A percentile compares a stretch with the other conserved stretches of the same genome.
Evolutionary conservation across 2,329 filamentous ascomycete genomes (phyloP).

Genomic region (Claviceps pazoutovae): DNA sequence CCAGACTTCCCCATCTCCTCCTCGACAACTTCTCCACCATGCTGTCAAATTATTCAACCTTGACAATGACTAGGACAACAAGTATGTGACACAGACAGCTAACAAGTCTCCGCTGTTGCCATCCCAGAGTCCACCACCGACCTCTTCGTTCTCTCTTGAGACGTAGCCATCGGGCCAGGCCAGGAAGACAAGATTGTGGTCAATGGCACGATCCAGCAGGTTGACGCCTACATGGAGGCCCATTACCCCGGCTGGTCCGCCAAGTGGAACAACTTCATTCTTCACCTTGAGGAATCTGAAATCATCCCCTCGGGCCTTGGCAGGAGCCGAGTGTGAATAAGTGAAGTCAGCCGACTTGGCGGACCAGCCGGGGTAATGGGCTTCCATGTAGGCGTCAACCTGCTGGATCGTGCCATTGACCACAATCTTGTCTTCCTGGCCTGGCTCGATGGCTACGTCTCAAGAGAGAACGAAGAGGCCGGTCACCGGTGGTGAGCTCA

Average conservation of each 20-base stretch:
- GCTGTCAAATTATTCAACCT: too few relatives aligned
- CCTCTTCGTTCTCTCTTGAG: background rate
- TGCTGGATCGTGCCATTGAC: background rate
- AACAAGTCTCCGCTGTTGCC: background rate
- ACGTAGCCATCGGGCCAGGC: background rate
- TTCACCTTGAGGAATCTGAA: too few relatives aligned
- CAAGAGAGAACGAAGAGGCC: background rate
- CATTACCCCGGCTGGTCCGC: background rate
- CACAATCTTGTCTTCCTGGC: background rate
- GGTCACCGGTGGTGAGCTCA: too few relatives aligned
- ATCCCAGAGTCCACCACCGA: background rate
- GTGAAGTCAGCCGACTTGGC: background rate
- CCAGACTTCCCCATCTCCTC: too few relatives aligned
- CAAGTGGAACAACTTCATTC: background rate
- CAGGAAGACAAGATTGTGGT: background rate
- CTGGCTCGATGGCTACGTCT: background rate
- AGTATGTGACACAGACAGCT: too few relatives aligned
- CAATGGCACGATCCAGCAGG: background rate
- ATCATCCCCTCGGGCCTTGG: too few relatives aligned
- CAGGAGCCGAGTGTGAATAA: too few relatives aligned
- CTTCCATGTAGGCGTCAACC: background rate
- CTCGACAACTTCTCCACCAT: too few relatives aligned
- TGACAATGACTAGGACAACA: too few relatives aligned
- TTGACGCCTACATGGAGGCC: background rate
- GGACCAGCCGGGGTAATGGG: background rate